Conservation (phyloP, 2,329 filamentous ascomycete genomes). For the Claviceps humidiphila region DNA sequence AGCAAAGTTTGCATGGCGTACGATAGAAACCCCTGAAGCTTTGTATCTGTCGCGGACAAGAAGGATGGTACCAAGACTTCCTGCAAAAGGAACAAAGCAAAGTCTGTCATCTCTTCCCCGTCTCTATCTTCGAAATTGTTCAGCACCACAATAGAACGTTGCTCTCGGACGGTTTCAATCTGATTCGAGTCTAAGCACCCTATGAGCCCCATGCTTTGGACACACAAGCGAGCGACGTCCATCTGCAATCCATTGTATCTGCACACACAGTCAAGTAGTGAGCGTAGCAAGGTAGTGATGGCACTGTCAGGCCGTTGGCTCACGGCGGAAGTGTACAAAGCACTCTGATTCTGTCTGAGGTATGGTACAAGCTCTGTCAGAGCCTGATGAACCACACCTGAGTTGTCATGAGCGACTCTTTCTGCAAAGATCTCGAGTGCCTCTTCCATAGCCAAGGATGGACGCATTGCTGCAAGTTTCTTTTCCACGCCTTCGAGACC, state of each 20-base stretch:
- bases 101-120: conserved; percentile 74
- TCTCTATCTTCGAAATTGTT: conserved; percentile 70
- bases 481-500: conserved; percentile 55
- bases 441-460: conserved; percentile 7
- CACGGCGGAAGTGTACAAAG: conserved; percentile 65
- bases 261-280: conserved; percentile 72
- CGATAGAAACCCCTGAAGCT: conserved; percentile 79
- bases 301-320: conserved; percentile 74
- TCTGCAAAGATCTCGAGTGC: conserved; percentile 39
- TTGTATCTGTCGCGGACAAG: conserved; percentile 75
- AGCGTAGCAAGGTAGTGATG: conserved; percentile 57
- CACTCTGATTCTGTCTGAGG: conserved; percentile 58
- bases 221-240: conserved; percentile 59
- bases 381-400: conserved; percentile 71
- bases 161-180: conserved; percentile 65
- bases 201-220: conserved; percentile 73
- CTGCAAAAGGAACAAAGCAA: conserved; percentile 73
- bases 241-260: conserved; percentile 59
- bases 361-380: conserved; percentile 64
- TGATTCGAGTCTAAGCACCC: conserved; percentile 87
- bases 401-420: conserved; percentile 70
- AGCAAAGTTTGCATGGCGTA: conserved; percentile 91
- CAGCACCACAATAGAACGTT: conserved; percentile 71
- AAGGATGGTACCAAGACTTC: conserved; percentile 86
- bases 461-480: conserved; percentile 53